Percentiles rank a stretch among this genome's conserved stretches.
Evolutionary conservation across 1,284 basidiomycete genomes (phyloP).

Genomic region (Golubevia sp.): DNA sequence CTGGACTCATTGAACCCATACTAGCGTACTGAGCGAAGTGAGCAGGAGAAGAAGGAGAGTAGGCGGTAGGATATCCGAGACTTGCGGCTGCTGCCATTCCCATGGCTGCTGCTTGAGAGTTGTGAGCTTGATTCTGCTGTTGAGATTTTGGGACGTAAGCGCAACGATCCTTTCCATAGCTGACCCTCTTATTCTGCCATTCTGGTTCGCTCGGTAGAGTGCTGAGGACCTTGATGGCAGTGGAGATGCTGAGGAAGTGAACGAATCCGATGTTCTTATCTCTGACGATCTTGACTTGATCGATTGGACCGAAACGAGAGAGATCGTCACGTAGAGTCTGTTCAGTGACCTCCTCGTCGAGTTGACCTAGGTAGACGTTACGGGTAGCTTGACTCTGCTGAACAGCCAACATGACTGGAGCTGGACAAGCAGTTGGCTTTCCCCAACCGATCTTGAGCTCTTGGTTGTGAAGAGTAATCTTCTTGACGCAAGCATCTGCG

Average conservation of each 20-base stretch:
- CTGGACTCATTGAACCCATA: background rate
- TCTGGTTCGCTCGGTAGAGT: conserved; percentile 46
- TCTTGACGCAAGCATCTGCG: conserved; percentile 57
- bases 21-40: background rate
- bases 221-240: conserved; percentile 56
- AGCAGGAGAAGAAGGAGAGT: conserved; percentile 6
- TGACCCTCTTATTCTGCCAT: conserved; percentile 50
- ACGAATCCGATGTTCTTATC: conserved; percentile 60
- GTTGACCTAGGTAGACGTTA: conserved; percentile 53
- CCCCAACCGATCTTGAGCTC: conserved; percentile 62
- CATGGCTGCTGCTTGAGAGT: conserved; percentile 58
- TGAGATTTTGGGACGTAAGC: conserved; percentile 59
- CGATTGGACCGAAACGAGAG: conserved; percentile 53
- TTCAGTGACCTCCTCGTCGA: conserved; percentile 47
- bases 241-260: conserved; percentile 56
- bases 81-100: conserved; percentile 56
- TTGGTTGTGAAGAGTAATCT: conserved; percentile 50
- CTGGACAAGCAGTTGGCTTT: conserved; percentile 47
- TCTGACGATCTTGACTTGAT: conserved; percentile 59
- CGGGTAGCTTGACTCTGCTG: conserved; percentile 55
- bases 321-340: conserved; percentile 48
- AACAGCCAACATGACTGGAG: conserved; percentile 53
- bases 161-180: conserved; percentile 59
- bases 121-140: conserved; percentile 60
- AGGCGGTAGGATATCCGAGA: conserved; percentile 53